These are phyloP conservation scores for Exophiala aquamarina DNA, from an alignment of 2,329 filamentous ascomycete genomes.

Conservation along the genomic window DNA sequence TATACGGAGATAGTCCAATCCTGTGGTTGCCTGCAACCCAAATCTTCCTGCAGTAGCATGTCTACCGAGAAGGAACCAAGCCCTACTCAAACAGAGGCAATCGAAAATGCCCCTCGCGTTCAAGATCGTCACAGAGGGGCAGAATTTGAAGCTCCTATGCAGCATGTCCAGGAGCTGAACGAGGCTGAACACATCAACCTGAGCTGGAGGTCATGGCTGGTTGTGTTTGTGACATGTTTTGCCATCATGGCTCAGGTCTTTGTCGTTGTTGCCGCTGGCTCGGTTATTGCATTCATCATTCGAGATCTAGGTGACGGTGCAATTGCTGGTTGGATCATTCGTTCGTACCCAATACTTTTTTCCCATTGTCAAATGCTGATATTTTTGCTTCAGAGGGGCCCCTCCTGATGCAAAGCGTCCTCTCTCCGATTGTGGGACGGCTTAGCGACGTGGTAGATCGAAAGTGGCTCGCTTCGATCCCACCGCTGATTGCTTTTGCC, in stretches of 20 bases:
- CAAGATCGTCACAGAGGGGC: constrained; percentile 13
- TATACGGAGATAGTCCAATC: too few species aligned
- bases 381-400: constrained; percentile 45
- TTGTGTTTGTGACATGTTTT: constrained; percentile 54
- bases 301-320: constrained; percentile 53
- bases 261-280: constrained; percentile 56
- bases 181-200: constrained; percentile 45
- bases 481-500: constrained; percentile 54
- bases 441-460: constrained; percentile 58
- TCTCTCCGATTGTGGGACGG: constrained; percentile 57
- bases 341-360: constrained; percentile 28
- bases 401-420: constrained; percentile 57
- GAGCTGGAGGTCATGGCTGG: constrained; percentile 57
- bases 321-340: constrained; percentile 58
- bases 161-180: constrained; percentile 20
- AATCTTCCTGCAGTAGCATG: constrained; percentile 10
- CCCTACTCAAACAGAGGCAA: constrained; percentile 13
- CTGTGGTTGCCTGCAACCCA: too few species aligned
- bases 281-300: constrained; percentile 56
- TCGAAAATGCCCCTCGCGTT: constrained; percentile 15
- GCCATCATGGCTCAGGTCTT: constrained; percentile 55
- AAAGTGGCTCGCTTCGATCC: constrained; percentile 53
- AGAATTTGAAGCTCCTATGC: constrained; percentile 21
- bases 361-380: constrained; percentile 1
- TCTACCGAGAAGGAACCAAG: constrained; percentile 12